phyloP scores from a whole-genome alignment of 495 filamentous ascomycete species.

The Penicillium ochrochloron region DNA sequence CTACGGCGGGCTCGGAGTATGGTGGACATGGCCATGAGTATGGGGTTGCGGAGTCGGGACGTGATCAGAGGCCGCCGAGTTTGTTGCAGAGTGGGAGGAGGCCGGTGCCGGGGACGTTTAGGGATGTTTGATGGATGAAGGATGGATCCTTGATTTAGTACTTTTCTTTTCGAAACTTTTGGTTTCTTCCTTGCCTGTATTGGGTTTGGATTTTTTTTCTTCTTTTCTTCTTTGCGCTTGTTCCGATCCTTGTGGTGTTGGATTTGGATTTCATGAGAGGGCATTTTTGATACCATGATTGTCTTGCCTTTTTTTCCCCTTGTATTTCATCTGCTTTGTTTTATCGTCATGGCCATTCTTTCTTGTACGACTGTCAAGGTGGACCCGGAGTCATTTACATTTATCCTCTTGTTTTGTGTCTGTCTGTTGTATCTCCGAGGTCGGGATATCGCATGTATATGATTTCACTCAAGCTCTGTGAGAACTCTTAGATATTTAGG shows the following conservation, averaged over 20 bases:
- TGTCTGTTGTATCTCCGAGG: background rate
- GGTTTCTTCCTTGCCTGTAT: background rate
- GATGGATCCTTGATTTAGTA: constrained; percentile 15
- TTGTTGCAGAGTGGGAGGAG: constrained; percentile 49
- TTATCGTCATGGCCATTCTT: background rate
- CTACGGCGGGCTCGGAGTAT: constrained; percentile 31
- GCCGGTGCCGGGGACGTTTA: constrained; percentile 40
- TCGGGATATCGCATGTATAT: background rate
- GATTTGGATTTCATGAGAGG: background rate
- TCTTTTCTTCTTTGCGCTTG: too few species aligned
- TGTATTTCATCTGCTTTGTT: background rate
- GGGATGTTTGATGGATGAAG: constrained; percentile 33
- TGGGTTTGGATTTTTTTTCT: constrained; percentile 3
- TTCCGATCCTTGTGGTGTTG: background rate
- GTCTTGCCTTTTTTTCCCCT: constrained; percentile 2
- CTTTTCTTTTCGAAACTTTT: background rate
- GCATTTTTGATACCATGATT: constrained; percentile 25
- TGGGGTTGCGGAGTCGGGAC: constrained; percentile 10
- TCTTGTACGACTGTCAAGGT: background rate
- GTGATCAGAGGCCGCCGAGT: constrained; percentile 44
- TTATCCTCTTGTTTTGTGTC: background rate
- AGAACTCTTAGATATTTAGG: background rate
- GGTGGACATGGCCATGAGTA: constrained; percentile 18
- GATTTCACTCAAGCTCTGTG: background rate
- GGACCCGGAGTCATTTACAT: background rate